Percentiles rank a stretch among this genome's conserved stretches.
Evolutionary conservation across 2,329 filamentous ascomycete genomes (phyloP).

Genomic region (Talaromyces sp.): DNA sequence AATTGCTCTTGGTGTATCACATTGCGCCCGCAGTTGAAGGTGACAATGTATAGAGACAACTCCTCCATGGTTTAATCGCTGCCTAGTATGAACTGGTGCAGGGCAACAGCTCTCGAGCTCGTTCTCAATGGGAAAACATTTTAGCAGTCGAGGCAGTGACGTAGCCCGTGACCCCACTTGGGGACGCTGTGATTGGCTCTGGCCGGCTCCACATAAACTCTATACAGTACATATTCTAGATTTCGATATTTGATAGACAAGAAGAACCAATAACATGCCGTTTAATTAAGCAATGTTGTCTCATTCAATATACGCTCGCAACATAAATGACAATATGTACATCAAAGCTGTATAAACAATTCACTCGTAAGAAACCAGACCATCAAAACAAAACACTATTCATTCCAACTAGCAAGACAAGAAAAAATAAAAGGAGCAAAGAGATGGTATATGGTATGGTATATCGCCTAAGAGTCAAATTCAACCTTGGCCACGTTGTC

Average conservation of each 20-base stretch:
- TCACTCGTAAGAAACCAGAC: background rate
- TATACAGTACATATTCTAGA: background rate
- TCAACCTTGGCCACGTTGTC: slow-evolving; percentile 10
- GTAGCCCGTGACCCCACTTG: background rate
- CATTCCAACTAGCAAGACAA: background rate
- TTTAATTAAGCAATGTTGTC: background rate
- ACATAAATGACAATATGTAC: slow-evolving; percentile 1
- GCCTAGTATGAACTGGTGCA: background rate
- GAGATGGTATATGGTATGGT: background rate
- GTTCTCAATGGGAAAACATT: background rate
- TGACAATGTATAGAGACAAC: slow-evolving; percentile 71
- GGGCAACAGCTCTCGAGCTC: background rate
- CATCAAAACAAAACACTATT: background rate
- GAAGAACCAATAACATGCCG: background rate
- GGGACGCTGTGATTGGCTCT: background rate
- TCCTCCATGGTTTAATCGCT: slow-evolving; percentile 34
- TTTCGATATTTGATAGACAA: background rate
- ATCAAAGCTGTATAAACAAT: background rate
- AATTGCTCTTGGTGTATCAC: slow-evolving; percentile 66
- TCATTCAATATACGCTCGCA: background rate
- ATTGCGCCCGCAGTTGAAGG: slow-evolving; percentile 81
- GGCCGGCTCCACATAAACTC: background rate
- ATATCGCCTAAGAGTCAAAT: slow-evolving; percentile 9
- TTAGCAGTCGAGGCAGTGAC: background rate
- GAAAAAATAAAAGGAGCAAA: background rate